These are phyloP conservation scores for Salix udensis DNA, from an alignment of 345 rosid species.

Conservation along the genomic window DNA sequence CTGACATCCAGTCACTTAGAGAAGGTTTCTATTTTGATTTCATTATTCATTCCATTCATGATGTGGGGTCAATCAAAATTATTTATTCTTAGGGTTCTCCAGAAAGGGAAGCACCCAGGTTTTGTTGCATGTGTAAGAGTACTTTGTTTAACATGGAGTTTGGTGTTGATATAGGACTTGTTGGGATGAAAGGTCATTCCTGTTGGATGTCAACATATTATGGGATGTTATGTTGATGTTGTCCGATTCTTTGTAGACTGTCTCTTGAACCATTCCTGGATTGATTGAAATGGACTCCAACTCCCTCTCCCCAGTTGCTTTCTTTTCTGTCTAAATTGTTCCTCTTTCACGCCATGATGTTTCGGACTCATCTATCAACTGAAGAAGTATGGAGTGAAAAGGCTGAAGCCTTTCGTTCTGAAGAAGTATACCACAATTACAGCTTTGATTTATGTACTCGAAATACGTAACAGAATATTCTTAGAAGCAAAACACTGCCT, in stretches of 20 bases:
- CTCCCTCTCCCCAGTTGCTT: neutral
- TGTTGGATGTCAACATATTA: neutral
- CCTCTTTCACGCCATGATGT: neutral
- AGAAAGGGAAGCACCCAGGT: slow-evolving; percentile 10
- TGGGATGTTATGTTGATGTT: neutral
- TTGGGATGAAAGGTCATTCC: slow-evolving; percentile 7
- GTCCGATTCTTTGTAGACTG: neutral
- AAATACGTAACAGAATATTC: no score
- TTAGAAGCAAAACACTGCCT: no score
- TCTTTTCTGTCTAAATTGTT: no score
- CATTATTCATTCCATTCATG: slow-evolving; percentile 17
- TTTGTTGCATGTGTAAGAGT: slow-evolving; percentile 5
- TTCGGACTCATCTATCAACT: neutral
- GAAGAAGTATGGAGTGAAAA: neutral
- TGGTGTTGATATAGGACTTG: slow-evolving; percentile 7
- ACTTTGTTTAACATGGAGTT: neutral
- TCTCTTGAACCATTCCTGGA: neutral
- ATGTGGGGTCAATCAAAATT: slow-evolving; percentile 10
- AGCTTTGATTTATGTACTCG: no score
- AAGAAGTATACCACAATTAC: neutral
- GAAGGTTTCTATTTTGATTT: neutral
- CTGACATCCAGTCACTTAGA: slow-evolving; percentile 18
- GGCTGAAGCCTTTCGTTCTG: neutral
- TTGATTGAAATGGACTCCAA: neutral
- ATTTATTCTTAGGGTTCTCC: slow-evolving; percentile 15